Evolutionary conservation across 352 stramenopile species (phyloP), one percentile per base, ranked within the genome.

Genomic region (Phytophthora meadii): DNA sequence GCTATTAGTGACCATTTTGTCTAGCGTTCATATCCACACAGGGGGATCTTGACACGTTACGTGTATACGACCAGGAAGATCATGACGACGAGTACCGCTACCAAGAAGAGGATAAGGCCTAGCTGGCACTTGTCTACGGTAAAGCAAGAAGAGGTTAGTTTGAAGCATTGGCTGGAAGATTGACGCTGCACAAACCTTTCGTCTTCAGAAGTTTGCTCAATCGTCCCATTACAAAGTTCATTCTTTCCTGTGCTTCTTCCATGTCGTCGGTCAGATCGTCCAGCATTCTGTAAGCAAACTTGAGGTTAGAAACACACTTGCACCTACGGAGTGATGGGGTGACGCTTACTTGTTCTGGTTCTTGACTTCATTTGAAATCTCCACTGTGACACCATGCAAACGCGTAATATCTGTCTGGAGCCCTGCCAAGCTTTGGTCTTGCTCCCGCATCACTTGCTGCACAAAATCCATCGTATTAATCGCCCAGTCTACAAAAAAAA

Each of bases 61-160:
- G 85, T 92, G 70, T 94, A 94, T 57, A 94, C 88, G 68, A 94
- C 83, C 48, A 94, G 72, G 58, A 94, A 91, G 59, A 92, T 59
- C 79, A 94, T 90, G 40, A 87, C 77, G 19, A 84, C 73, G 34
- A 94, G 72, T 41, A 92, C 79, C 10, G 79, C 73, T 44, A 80
- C 72, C 39, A 94, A 64, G 27, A 94, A 79, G 41, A 94, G 68
- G 61, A 94, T 91, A 41, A 91, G 76, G 5, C 85, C 79, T 4
- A 94, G 54, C 65, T 94, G 85, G 62, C 85, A 94, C 46, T 84
- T 89, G 70, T 93, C 84, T 91, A 36, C 9, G 9, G 30, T 9
- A 59, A 12, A 52, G 6, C 9, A 47, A 36, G 53, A 27, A 53
- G 11, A 61, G 44, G 49, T 40, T n/a, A n/a, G 17, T 12, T 25